Base-by-base conservation (phyloP, 768 basidiomycete species). In the Leccinum broughii region DNA sequence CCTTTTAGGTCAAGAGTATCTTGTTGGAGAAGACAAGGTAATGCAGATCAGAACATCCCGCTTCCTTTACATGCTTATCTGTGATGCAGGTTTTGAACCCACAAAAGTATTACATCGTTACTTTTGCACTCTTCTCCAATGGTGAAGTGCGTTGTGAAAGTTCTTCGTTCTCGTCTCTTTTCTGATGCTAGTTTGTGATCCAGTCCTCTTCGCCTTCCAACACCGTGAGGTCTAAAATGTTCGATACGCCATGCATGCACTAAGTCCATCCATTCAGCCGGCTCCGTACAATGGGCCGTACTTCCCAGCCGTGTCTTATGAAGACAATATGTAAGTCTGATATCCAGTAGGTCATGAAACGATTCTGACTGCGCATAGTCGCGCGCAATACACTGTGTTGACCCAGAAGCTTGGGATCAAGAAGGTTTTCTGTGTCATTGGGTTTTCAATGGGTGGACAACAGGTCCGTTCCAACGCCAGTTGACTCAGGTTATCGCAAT, bases 191-290 rank as follows among this genome's bases (percentile, higher is more conserved):
- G n/a, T 20, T 50, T 6, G 9, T 37, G 48, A 26, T 26, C 28
- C 11, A 85, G 83, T 86, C 84, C 1, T 86, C 84, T 15, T 86
- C 85, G 35, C 84, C 85, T 32, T 86, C 84, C 0, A 85, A 85
- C 64, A 85, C 69, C 10, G 70, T 70, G 48, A 54, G 68, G 41
- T 22, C 17, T 3, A 11, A 6, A 17, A 15, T 1, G 34, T 24
- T 2, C 49, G 15, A 7, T 6, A 55, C 7, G 4, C 9, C 8
- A 3, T 48, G 22, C 7, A 54, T 22, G 39, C 54, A 20, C n/a
- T 20, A 57, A 48, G 51, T 4, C 6, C 6, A 34, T 55, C 6
- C 50, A 24, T 26, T 6, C 34, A 86, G 85, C 80, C 83, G 2
- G 66, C 72, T 10, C 85, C 85, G 1, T 82, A 84, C 71, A 84